These are phyloP conservation scores for Smallanthus sonchifolius DNA, from an alignment of 129 eudicot species.

Conservation along the genomic window DNA sequence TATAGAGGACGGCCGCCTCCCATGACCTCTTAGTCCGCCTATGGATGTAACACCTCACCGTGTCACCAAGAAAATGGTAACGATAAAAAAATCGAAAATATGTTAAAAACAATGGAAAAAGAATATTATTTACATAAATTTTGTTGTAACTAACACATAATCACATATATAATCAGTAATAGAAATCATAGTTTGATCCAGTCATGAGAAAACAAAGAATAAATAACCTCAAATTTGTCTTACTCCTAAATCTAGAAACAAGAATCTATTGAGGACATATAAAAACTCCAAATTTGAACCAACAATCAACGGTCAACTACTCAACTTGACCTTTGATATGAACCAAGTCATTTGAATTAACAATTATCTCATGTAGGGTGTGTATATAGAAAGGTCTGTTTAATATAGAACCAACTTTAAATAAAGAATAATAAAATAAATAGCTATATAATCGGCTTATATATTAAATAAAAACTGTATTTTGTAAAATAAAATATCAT, in stretches of 20 bases:
- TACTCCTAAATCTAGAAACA: neutral
- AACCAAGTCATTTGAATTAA: neutral
- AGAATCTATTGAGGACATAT: neutral
- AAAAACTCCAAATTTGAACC: no score
- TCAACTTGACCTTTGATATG: neutral
- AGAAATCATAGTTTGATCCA: constrained; percentile 4
- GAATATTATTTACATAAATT: no score
- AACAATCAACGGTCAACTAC: neutral
- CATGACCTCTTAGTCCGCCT: no score
- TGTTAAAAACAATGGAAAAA: no score
- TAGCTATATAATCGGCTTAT: neutral
- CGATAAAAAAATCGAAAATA: no score
- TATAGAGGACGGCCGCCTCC: no score
- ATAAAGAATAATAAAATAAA: neutral
- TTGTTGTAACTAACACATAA: no score
- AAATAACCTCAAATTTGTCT: constrained; percentile 1
- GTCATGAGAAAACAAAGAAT: neutral
- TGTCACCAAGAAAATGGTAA: no score
- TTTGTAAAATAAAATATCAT: no score
- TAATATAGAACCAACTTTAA: neutral
- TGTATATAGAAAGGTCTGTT: neutral
- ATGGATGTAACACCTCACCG: no score
- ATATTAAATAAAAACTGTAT: no score
- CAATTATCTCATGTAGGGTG: neutral
- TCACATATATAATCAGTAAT: neutral